Evolutionary conservation across 257 asterid genomes (phyloP).

Genomic region (Forsythia suspensa): DNA sequence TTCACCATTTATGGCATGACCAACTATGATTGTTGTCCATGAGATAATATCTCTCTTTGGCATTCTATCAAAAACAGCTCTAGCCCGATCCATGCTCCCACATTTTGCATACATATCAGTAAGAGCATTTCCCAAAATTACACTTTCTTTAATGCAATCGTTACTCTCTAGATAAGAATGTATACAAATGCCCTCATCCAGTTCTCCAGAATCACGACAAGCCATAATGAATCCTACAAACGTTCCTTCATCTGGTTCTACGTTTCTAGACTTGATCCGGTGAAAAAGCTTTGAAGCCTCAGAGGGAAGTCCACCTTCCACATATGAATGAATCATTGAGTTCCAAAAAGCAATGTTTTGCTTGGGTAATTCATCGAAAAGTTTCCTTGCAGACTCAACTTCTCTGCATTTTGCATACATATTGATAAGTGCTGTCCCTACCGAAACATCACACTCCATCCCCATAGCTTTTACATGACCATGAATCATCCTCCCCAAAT

Average conservation of each 20-base stretch:
- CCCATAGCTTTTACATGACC: constrained; percentile 35
- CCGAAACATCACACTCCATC: constrained; percentile 32
- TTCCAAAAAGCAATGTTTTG: constrained; percentile 44
- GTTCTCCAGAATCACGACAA: constrained; percentile 48
- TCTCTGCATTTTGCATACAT: constrained; percentile 43
- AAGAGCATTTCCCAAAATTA: constrained; percentile 45
- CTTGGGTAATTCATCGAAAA: constrained; percentile 45
- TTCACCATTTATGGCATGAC: constrained; percentile 46
- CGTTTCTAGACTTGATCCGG: constrained; percentile 24
- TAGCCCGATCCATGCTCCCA: constrained; percentile 40
- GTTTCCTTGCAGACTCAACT: constrained; percentile 30
- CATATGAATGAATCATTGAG: constrained; percentile 42
- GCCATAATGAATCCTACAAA: constrained; percentile 48
- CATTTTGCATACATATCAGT: constrained; percentile 52
- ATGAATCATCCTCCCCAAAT: constrained; percentile 41
- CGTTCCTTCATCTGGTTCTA: constrained; percentile 43
- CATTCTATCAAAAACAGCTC: constrained; percentile 35
- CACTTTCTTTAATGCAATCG: constrained; percentile 22
- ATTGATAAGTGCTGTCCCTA: constrained; percentile 42
- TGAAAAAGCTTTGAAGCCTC: constrained; percentile 37
- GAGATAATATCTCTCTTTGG: constrained; percentile 40
- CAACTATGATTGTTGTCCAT: constrained; percentile 55
- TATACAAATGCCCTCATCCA: constrained; percentile 25
- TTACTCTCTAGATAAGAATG: constrained; percentile 40
- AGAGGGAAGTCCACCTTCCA: constrained; percentile 32